Base-by-base conservation (phyloP, 2,329 filamentous ascomycete genomes). In the Graphium sp. region DNA sequence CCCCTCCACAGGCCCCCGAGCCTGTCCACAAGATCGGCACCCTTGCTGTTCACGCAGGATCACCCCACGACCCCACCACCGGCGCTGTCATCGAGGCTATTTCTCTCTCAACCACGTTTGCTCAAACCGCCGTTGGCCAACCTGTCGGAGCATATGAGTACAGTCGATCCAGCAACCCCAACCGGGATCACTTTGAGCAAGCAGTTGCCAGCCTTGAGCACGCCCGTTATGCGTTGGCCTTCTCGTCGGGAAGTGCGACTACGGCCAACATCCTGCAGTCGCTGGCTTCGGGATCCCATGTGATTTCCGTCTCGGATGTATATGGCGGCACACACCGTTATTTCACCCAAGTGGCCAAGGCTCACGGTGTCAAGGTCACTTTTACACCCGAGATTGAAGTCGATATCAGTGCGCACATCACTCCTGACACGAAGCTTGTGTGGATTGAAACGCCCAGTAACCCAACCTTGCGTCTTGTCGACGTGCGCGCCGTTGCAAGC, bases 391-490 rank as follows among this genome's bases (percentile, higher is more conserved):
- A 75, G 54, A 91, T 98, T 45, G 87, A 93, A 56, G 62, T 83
- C 37, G 82, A 95, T 47, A 75, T 95, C 40, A 67, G 69, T 39
- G 68, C 75, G 40, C 69, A 95, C 57, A 91, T 98, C 48, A 79
- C 74, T 18, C 70, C 78, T 7, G 74, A 87, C 52, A 98, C 89
- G 30, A 91, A 87, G 50, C 65, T 98, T 36, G 76, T 98, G 46
- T 98, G 89, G 89, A 95, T 98, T 46, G 84, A 98, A 59, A 77
- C 73, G 7, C 89, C 89, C 15, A 89, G 80, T 42, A 98, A 98
- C 59, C 89, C 89, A 1, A 98, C 89, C 6, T 65, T 98, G 32
- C 74, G 80, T 17, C 67, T 98, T 26, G 87, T 95, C 38, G 87
- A 98, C 55, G 93, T 98, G 48, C 66, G 80, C 42, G 76, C 81